Conservation (phyloP, 805 yeast species). For the Maudiozyma serrabonitensis region DNA sequence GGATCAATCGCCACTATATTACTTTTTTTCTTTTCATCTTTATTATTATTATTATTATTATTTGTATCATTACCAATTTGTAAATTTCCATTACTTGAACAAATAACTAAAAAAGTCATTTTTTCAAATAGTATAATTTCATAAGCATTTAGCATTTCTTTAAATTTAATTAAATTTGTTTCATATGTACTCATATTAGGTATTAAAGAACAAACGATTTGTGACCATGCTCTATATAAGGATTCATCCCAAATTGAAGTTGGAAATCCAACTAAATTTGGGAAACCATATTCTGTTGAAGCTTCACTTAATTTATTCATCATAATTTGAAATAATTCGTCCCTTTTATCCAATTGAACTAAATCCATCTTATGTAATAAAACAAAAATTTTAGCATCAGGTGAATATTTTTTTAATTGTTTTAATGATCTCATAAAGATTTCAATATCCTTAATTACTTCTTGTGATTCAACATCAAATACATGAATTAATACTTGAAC, state of each 20-base stretch:
- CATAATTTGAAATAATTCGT: constrained; percentile 74
- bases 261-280: constrained; percentile 69
- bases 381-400: constrained; percentile 85
- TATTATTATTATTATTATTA: constrained; percentile 23
- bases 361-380: constrained; percentile 93
- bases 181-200: constrained; percentile 84
- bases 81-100: constrained; percentile 31
- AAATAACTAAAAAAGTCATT: constrained; percentile 68
- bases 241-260: constrained; percentile 98
- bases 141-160: constrained; percentile 67
- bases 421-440: constrained; percentile 78
- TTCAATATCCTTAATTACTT: constrained; percentile 86
- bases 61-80: constrained; percentile 9
- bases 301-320: constrained; percentile 71
- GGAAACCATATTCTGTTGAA: constrained; percentile 58
- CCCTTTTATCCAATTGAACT: constrained; percentile 77
- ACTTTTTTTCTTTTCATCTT: constrained; percentile 13
- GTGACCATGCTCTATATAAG: constrained; percentile 93
- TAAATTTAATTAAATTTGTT: constrained; percentile 61
- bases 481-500: constrained; percentile 94
- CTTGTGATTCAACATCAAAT: constrained; percentile 89
- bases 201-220: constrained; percentile 85
- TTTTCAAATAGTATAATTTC: constrained; percentile 89
- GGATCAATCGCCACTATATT: constrained; percentile 50
- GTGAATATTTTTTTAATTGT: constrained; percentile 74